Conservation (phyloP, 2,329 filamentous ascomycete genomes). For the Trichophaea hybrida region DNA sequence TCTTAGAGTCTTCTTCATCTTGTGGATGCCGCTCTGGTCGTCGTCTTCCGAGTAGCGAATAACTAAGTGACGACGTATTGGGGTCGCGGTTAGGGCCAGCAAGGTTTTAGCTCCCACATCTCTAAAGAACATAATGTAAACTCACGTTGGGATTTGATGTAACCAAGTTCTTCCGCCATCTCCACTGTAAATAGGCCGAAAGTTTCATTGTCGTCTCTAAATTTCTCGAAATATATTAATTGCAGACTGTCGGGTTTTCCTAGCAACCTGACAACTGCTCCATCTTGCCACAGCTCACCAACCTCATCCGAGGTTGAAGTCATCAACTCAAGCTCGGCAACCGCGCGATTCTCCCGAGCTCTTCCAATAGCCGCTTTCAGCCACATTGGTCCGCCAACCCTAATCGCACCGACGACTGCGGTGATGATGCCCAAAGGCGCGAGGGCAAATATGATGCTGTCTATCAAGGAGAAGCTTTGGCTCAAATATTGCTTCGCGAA, state of each 20-base stretch:
- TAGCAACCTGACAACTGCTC: conserved; percentile 29
- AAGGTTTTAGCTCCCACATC: no score
- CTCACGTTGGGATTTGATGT: background rate
- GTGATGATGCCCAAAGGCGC: conserved; percentile 36
- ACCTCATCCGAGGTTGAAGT: conserved; percentile 35
- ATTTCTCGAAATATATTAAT: conserved; percentile 19
- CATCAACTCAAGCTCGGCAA: conserved; percentile 33
- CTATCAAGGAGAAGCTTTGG: conserved; percentile 29
- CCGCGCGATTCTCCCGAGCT: conserved; percentile 26
- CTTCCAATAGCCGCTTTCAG: conserved; percentile 36
- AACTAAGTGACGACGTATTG: no score
- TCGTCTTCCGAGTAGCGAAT: no score
- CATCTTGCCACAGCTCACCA: conserved; percentile 36
- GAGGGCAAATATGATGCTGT: conserved; percentile 37
- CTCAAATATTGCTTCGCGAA: conserved; percentile 30
- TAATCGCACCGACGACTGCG: conserved; percentile 29
- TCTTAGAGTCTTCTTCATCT: no score
- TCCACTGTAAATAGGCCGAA: background rate
- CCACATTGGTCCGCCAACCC: conserved; percentile 31
- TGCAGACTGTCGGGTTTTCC: conserved; percentile 4
- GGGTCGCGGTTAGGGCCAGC: no score
- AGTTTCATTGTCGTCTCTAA: conserved; percentile 18
- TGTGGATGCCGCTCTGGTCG: no score
- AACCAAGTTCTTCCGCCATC: background rate
- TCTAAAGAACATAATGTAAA: background rate